phyloP scores from a whole-genome alignment of 306 rosid species.

The Cicer pinnatifidum region DNA sequence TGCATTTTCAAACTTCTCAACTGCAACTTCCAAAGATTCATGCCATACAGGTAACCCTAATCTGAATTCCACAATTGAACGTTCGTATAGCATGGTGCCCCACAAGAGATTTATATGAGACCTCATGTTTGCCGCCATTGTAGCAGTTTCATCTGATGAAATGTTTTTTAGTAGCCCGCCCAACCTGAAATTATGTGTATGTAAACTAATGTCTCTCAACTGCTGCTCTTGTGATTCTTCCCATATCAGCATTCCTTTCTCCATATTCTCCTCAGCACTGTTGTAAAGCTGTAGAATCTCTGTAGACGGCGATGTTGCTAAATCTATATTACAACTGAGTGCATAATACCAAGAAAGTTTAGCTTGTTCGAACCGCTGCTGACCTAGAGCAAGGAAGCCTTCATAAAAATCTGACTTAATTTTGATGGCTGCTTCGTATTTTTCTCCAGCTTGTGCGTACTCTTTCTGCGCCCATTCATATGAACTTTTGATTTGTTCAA shows the following conservation, averaged over 20 bases:
- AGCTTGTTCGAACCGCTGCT: conserved; percentile 79
- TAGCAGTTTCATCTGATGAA: conserved; percentile 61
- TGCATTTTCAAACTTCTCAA: conserved; percentile 81
- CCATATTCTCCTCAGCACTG: conserved; percentile 82
- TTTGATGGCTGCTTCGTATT: conserved; percentile 72
- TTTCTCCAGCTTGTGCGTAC: conserved; percentile 71
- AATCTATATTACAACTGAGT: conserved; percentile 58
- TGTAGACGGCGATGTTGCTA: conserved; percentile 58
- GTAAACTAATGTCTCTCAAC: conserved; percentile 44
- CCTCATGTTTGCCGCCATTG: conserved; percentile 66
- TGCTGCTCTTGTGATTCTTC: conserved; percentile 62
- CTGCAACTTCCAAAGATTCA: conserved; percentile 71
- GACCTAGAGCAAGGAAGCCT: conserved; percentile 82
- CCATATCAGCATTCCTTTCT: conserved; percentile 80
- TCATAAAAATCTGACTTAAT: conserved; percentile 81
- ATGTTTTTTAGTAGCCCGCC: conserved; percentile 52
- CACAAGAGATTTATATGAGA: conserved; percentile 80
- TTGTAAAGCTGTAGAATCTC: conserved; percentile 74
- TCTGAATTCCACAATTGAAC: conserved; percentile 78
- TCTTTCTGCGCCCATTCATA: conserved; percentile 77
- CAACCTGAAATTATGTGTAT: conserved; percentile 58
- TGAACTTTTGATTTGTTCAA: conserved; percentile 56
- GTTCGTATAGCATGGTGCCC: conserved; percentile 91
- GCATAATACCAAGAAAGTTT: conserved; percentile 86
- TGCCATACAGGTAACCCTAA: conserved; percentile 74